These are phyloP conservation scores for Botrytis cinerea DNA, from an alignment of 2,329 filamentous ascomycete genomes.

Conservation along the genomic window DNA sequence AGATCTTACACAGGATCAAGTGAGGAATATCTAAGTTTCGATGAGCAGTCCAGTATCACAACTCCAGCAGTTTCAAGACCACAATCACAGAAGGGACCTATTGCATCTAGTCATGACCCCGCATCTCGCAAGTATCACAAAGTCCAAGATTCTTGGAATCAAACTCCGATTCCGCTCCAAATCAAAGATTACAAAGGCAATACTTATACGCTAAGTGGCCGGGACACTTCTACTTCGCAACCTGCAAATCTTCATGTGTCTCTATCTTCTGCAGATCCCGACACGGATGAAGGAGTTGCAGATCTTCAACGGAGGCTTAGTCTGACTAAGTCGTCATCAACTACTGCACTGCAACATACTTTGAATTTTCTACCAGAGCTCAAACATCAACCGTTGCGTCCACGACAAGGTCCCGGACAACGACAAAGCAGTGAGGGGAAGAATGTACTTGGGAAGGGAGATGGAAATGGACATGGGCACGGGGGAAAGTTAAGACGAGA, in stretches of 20 bases:
- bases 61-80: conserved; percentile 38
- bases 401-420: conserved; percentile 38
- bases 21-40: conserved; percentile 36
- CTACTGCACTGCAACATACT: conserved; percentile 27
- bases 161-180: neutral
- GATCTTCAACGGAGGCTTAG: conserved; percentile 23
- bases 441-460: neutral
- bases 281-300: conserved; percentile 21
- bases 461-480: neutral
- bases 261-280: conserved; percentile 26
- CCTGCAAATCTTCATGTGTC: conserved; percentile 12
- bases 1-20: conserved; percentile 36
- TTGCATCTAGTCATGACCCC: neutral
- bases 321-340: conserved; percentile 34
- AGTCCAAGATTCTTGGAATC: conserved; percentile 7
- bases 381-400: conserved; percentile 45
- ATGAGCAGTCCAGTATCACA: conserved; percentile 37
- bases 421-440: conserved; percentile 23
- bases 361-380: conserved; percentile 44
- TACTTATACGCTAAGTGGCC: neutral
- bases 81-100: conserved; percentile 32
- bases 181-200: neutral
- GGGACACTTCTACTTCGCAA: neutral
- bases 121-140: conserved; percentile 1
- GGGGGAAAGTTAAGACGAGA: neutral